Evolutionary conservation across 768 basidiomycete genomes (phyloP), one percentile per base, ranked within the genome.

Genomic region (Phylloporus sp.): DNA sequence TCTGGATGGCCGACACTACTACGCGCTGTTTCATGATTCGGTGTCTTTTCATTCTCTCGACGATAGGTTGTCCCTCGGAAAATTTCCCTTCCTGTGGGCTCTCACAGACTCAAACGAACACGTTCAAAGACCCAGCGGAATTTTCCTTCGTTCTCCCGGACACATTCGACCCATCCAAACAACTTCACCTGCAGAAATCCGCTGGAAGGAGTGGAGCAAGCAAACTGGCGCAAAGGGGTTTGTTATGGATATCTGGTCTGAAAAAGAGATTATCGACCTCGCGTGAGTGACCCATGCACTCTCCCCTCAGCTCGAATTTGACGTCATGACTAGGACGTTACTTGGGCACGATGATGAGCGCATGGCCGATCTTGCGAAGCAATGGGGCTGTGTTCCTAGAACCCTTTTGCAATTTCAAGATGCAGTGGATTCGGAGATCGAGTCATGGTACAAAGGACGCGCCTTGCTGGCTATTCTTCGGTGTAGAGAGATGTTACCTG

Each of bases 191-290:
- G 8, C n/a, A 12, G 5, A 5, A 2, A 18, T 1, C 0, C 41
- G 29, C 2, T 55, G 46, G 50, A 38, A 45, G 4, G 20, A 41
- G 15, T 55, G n/a, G n/a, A n/a, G n/a, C n/a, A n/a, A n/a, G n/a
- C n/a, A n/a, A n/a, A n/a, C n/a, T n/a, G n/a, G n/a, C 50, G 54
- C 52, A 24, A 0, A 5, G 3, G 15, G 34, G 12, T 53, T 31
- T 7, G 27, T 49, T 1, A 53, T 49, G 53, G 36, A 49, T n/a
- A 22, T 54, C 18, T 54, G 49, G 53, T 24, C 27, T 1, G 16
- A 35, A 16, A 1, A 43, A 3, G 54, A 55, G 20, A 13, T 52
- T 6, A 8, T 0, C 13, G 11, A 38, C 2, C 50, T 44, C 1
- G 44, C 39, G 52, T 54, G 12, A 32, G 48, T 44, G 5, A 6